phyloP scores from a whole-genome alignment of 495 filamentous ascomycete species.

The Talaromyces trachyspermus region DNA sequence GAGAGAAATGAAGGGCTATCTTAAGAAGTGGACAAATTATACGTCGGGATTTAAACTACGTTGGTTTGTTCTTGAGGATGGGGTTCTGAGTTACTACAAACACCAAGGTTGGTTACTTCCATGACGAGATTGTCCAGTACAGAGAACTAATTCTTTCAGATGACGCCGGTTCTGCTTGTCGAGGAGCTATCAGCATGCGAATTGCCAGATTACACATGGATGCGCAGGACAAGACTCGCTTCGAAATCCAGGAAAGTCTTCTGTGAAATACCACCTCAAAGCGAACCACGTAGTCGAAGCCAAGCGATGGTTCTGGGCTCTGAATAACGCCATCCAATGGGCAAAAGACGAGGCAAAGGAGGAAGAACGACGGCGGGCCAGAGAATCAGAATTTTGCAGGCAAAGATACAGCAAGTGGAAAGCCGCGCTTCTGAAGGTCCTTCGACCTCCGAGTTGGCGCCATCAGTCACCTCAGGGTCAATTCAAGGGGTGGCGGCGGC shows the following conservation, averaged over 20 bases:
- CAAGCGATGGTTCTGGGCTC: constrained; percentile 93
- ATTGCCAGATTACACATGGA: constrained; percentile 95
- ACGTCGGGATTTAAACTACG: constrained; percentile 90
- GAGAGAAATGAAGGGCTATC: constrained; percentile 94
- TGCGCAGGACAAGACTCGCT: constrained; percentile 89
- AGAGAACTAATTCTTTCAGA: constrained; percentile 54
- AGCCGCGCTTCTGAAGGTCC: constrained; percentile 23
- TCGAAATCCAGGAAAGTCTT: constrained; percentile 95
- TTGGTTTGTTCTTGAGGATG: constrained; percentile 97
- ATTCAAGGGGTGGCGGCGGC: constrained; percentile 33
- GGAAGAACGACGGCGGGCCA: constrained; percentile 66
- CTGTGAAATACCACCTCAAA: constrained; percentile 96
- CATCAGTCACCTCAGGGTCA: constrained; percentile 24
- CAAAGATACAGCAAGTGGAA: constrained; percentile 55
- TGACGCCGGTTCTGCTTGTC: constrained; percentile 73
- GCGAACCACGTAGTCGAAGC: constrained; percentile 93
- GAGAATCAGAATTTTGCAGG: constrained; percentile 71
- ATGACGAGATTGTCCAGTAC: neutral
- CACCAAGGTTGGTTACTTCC: constrained; percentile 70
- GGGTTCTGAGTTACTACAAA: constrained; percentile 97
- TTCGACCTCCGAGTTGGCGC: constrained; percentile 25
- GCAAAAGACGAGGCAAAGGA: constrained; percentile 92
- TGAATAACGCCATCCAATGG: constrained; percentile 98
- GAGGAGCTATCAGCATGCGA: constrained; percentile 96
- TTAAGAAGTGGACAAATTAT: constrained; percentile 99